Evolutionary conservation across 177 flowering plant genomes (phyloP), one percentile per base, ranked within the genome.

Genomic region (Vitis hybrid): DNA sequence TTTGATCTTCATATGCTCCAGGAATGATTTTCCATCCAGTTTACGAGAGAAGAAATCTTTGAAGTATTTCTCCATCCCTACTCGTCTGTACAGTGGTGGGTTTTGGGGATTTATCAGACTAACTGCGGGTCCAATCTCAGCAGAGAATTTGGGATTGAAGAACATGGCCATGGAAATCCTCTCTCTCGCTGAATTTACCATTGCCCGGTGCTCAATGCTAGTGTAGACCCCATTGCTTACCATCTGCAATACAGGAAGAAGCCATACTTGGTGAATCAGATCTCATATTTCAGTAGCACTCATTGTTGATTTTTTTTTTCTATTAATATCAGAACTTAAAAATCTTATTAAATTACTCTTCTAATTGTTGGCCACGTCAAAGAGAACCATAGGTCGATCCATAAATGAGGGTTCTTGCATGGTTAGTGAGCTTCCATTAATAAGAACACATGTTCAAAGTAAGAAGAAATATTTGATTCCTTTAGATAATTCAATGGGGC

Each of bases 151-250:
- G 14, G 67, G 33, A 9, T 21, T 39, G 52, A 64, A 18, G 14
- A 64, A 64, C 31, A 51, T 70, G 12, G 81, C 83, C 1, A 80
- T 62, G 1, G 83, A 80, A 16, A 78, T 70, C 56, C 83, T 75
- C 67, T 75, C 79, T 61, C 68, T 68, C 3, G 0, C n/a, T 15
- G 76, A 68, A 57, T 78, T 81, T 50, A 76, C 79, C 1, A 62
- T 69, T 31, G 78, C 84, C 22, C 84, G 64, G 48, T 81, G 84
- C 76, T 81, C 84, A 1, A 33, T 7, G 45, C 45, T 33, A 33
- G 45, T 33, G 45, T 33, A 33, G 7, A 0, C 8, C 8, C 82
- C 82, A 73, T 79, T 79, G 68, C 66, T 76, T 18, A 70, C 39
- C 18, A 79, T 79, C 82, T 79, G 72, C 33, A 49, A 56, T 58